Conservation (phyloP, 306 rosid species). For the Lotus japonicus region DNA sequence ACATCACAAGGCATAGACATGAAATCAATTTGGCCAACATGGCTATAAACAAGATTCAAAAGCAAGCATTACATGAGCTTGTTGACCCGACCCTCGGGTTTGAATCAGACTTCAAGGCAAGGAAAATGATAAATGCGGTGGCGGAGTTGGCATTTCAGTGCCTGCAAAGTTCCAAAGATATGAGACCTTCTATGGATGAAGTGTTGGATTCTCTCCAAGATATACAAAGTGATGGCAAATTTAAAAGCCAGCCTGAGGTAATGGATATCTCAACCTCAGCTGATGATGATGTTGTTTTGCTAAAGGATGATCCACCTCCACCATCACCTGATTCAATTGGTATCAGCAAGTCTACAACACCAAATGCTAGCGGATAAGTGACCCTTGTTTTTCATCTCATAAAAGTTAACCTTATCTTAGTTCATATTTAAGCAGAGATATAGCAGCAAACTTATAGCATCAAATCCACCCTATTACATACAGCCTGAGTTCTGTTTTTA, state of each 20-base stretch:
- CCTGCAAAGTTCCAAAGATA: constrained; percentile 51
- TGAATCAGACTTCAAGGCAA: constrained; percentile 46
- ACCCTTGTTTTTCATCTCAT: background rate
- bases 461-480: background rate
- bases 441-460: background rate
- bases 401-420: background rate
- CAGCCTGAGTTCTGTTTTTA: background rate
- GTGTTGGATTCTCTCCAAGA: constrained; percentile 40
- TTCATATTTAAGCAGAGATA: background rate
- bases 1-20: constrained; percentile 70
- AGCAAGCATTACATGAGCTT: constrained; percentile 47
- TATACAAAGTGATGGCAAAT: constrained; percentile 39
- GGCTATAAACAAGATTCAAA: constrained; percentile 76
- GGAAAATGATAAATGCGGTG: constrained; percentile 52
- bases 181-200: constrained; percentile 66
- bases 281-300: constrained; percentile 38
- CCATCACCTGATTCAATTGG: constrained; percentile 45
- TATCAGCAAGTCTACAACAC: constrained; percentile 39
- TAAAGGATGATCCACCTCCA: constrained; percentile 42
- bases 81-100: constrained; percentile 59
- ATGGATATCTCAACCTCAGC: constrained; percentile 27
- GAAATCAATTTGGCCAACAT: constrained; percentile 75
- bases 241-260: constrained; percentile 40
- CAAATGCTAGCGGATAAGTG: constrained; percentile 44
- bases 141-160: constrained; percentile 85